A percentile compares a stretch with the other conserved stretches of the same genome.
Conservation (phyloP, 2,329 filamentous ascomycete genomes). For the Ascomycota sp. region DNA sequence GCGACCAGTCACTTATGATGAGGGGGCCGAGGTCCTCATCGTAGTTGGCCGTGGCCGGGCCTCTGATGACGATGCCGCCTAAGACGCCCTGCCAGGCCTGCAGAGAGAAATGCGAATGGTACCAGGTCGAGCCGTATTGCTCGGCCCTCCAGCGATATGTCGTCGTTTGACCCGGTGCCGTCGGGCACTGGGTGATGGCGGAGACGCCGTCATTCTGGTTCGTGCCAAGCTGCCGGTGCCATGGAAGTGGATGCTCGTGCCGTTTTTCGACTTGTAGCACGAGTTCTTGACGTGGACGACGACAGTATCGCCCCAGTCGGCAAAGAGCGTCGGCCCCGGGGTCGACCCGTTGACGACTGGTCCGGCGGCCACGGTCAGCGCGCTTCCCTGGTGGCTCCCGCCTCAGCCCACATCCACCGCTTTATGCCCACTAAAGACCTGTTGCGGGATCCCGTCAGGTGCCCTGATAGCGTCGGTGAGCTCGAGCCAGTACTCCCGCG, state of each 20-base stretch:
- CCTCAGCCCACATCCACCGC: not conserved
- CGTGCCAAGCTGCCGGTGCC: constrained; percentile 32
- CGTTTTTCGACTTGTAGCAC: constrained; percentile 21
- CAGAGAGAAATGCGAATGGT: constrained; percentile 36
- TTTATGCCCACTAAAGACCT: not conserved
- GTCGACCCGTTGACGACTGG: constrained; percentile 32
- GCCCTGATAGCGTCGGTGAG: constrained; percentile 17
- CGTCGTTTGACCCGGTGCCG: constrained; percentile 26
- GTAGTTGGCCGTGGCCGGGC: constrained; percentile 35
- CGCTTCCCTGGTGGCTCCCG: too few relatives aligned
- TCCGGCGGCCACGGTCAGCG: not conserved
- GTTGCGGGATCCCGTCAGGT: constrained; percentile 24
- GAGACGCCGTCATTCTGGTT: constrained; percentile 36
- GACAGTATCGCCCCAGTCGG: constrained; percentile 28
- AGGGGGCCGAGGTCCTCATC: constrained; percentile 42
- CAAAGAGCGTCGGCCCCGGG: constrained; percentile 36
- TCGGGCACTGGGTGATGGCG: constrained; percentile 26
- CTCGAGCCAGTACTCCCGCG: constrained; percentile 25
- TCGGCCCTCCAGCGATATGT: constrained; percentile 38
- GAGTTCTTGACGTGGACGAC: constrained; percentile 32
- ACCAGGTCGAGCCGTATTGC: constrained; percentile 35
- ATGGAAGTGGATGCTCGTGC: constrained; percentile 42
- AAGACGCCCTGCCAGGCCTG: constrained; percentile 33
- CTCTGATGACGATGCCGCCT: constrained; percentile 42
- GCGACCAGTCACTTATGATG: constrained; percentile 38